Conservation (phyloP, 345 rosid genomes). For the Eucalyptus paniculata region DNA sequence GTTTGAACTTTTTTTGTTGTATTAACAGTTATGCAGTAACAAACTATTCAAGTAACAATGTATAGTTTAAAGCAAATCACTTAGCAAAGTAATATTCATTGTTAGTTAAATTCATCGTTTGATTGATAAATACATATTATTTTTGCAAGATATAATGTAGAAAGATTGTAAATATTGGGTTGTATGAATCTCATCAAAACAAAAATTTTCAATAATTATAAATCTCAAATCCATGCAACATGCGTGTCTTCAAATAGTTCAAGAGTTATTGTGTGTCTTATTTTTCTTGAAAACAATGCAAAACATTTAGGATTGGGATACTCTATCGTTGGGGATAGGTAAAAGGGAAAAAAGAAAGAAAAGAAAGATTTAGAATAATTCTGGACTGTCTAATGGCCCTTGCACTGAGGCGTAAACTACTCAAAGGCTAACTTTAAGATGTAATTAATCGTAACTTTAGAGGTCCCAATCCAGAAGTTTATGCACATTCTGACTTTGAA, state of each 20-base stretch:
- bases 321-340: background rate
- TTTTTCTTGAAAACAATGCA: background rate
- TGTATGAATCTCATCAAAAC: background rate
- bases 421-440: background rate
- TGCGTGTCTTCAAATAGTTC: background rate
- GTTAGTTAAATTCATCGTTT: too few species aligned
- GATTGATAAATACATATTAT: background rate
- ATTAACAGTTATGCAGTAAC: background rate
- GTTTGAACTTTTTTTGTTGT: background rate
- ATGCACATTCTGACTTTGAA: background rate
- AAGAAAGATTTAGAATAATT: background rate
- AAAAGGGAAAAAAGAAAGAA: background rate
- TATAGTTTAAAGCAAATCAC: background rate
- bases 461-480: background rate
- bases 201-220: background rate
- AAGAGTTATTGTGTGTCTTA: background rate
- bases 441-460: background rate
- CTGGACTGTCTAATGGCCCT: too few species aligned
- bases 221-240: background rate
- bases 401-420: background rate
- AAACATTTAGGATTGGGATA: too few species aligned
- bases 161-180: background rate
- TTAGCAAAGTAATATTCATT: background rate
- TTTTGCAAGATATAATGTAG: background rate
- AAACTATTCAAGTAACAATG: background rate